Base-by-base conservation (phyloP, 1,284 basidiomycete genomes). In the Taiwanofungus camphoratus region DNA sequence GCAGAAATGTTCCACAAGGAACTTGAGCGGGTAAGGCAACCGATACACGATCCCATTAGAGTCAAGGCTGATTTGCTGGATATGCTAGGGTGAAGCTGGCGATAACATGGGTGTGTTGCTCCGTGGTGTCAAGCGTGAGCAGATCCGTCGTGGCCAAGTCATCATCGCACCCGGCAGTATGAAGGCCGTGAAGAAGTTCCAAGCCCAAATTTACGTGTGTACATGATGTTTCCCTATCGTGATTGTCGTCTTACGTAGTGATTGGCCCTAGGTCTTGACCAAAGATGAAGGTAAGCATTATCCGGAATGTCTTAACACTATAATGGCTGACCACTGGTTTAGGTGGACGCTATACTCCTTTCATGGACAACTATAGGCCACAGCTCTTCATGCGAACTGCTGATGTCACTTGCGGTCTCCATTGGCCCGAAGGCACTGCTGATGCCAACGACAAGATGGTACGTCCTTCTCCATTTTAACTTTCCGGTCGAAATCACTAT, bases 1-100 rank as follows among this genome's bases (percentile, higher is more conserved):
- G 12, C 53, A 89, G 95, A 99, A 70, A 98, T 97, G 91, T 99
- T 99, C 85, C 94, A 97, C 78, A 98, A 97, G 76, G 96, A 99
- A 72, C 81, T 99, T 50, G 96, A 99, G 44, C 82, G 93, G 49
- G 84, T 83, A 65, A 41, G 74, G n/a, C n/a, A 55, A n/a, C n/a
- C 26, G 26, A 29, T 29, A 29, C n/a, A 18, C 4, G 2, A 15
- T 34, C 16, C 9, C 16, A 8, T 34, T 34, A 8, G 8, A 34
- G 16, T 16, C 8, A 18, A 34, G 16, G 16, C 8, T 46, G 15
- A 23, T 19, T 21, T 36, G 18, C 13, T n/a, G 2, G 20, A 18
- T 23, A 8, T 27, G 18, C 33, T 48, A 84, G 82, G 95, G 92
- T 52, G 92, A 98, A 68, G 95, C 96, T 54, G 96, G 96, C 62